Percentiles rank a stretch among this genome's conserved stretches.
These are phyloP conservation scores for Microthlaspi erraticum DNA, from an alignment of 345 rosid species.

Conservation along the genomic window DNA sequence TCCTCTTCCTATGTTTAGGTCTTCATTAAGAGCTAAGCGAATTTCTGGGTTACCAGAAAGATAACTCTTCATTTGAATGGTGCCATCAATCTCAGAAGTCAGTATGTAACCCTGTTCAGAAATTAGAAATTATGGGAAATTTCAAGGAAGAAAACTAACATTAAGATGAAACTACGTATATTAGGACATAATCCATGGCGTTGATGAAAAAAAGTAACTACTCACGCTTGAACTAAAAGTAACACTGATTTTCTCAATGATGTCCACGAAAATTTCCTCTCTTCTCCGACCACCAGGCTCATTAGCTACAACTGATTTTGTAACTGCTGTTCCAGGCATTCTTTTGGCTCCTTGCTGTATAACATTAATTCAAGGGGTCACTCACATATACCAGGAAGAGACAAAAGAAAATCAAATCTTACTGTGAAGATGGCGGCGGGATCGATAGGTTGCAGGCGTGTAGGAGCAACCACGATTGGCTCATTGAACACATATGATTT, in stretches of 20 bases:
- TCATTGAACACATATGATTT: conserved; percentile 95
- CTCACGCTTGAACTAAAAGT: conserved; percentile 99
- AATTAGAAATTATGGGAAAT: neutral
- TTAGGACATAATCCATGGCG: neutral
- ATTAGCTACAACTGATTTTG: conserved; percentile 96
- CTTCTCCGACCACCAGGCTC: conserved; percentile 97
- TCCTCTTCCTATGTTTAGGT: conserved; percentile 80
- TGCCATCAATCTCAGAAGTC: conserved; percentile 98
- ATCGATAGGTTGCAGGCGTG: conserved; percentile 83
- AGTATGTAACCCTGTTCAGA: conserved; percentile 83
- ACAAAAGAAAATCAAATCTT: conserved; percentile 20
- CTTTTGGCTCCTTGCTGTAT: conserved; percentile 94
- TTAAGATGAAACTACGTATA: conserved; percentile 15
- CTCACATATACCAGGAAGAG: conserved; percentile 15
- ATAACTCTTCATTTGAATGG: conserved; percentile 99
- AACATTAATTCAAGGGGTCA: conserved; percentile 38
- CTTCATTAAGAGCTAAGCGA: conserved; percentile 94
- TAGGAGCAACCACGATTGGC: conserved; percentile 84
- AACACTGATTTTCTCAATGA: conserved; percentile 97
- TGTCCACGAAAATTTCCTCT: conserved; percentile 98
- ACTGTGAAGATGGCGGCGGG: conserved; percentile 97
- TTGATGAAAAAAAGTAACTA: conserved; percentile 28
- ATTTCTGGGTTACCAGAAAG: conserved; percentile 97
- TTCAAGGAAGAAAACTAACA: conserved; percentile 14
- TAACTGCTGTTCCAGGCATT: conserved; percentile 99